Evolutionary conservation across 2,329 filamentous ascomycete genomes (phyloP).

Genomic region (Xylaria digitata): DNA sequence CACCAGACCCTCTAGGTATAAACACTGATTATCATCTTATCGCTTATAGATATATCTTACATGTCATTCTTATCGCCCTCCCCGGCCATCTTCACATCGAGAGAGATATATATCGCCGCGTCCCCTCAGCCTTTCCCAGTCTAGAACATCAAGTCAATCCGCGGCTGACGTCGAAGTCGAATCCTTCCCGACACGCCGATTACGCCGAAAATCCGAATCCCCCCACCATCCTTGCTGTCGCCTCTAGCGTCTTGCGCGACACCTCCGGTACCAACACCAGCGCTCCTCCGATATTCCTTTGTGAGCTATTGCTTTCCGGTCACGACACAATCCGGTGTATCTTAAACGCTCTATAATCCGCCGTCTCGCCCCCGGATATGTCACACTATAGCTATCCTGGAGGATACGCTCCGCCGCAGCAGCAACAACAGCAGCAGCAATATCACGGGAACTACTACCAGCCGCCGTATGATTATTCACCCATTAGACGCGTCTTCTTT

Average conservation of each 20-base stretch:
- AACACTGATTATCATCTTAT: conserved; percentile 27
- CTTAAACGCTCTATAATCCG: conserved; percentile 14
- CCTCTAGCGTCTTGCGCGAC: conserved; percentile 24
- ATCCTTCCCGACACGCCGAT: conserved; percentile 30
- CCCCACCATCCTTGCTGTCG: conserved; percentile 21
- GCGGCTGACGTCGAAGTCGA: conserved; percentile 30
- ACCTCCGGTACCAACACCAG: conserved; percentile 8
- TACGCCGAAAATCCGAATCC: conserved; percentile 13
- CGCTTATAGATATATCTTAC: conserved; percentile 28
- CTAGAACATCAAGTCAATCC: conserved; percentile 28
- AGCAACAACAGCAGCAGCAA: conserved; percentile 47
- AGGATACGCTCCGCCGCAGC: conserved; percentile 50
- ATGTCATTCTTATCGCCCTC: conserved; percentile 21
- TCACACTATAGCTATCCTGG: conserved; percentile 51
- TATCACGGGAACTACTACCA: conserved; percentile 49
- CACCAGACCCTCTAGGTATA: conserved; percentile 19
- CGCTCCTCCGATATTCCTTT: conserved; percentile 17
- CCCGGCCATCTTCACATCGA: conserved; percentile 18
- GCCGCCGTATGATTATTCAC: conserved; percentile 44
- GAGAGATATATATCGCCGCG: conserved; percentile 34
- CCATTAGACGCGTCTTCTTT: conserved; percentile 2
- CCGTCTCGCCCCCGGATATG: conserved; percentile 43
- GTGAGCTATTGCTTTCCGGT: conserved; percentile 15
- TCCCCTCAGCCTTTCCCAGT: conserved; percentile 35
- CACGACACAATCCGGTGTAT: conserved; percentile 13